Evolutionary conservation across 2,329 filamentous ascomycete genomes (phyloP), one percentile per base, ranked within the genome.

Genomic region (Pseudogymnoascus sp.): DNA sequence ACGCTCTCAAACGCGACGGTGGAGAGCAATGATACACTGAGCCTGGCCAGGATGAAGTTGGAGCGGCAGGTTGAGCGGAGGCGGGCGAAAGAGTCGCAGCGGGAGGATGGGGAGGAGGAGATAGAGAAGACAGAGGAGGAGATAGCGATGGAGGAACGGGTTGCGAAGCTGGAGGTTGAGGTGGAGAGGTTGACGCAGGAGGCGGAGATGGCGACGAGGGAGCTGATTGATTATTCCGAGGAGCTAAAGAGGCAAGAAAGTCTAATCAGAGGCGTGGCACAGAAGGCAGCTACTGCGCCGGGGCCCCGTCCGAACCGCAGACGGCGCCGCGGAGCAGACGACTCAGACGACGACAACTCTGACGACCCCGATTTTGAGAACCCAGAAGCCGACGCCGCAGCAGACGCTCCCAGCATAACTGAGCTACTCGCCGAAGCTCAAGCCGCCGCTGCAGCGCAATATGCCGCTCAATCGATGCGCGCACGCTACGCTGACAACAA

Each of bases 401-500:
- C 63, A 16, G 68, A 71, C 26, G 65, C 70, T 19, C 62, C 72
- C 44, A 75, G 77, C 59, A 72, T 75, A 4, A 70, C 72, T 47
- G 72, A 72, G 33, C 68, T 74, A 33, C 65, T 80, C 3, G 71
- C 73, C 13, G 70, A 73, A n/a, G 72, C 72, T 3, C 68, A 77
- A 59, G 67, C 68, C 7, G 72, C 76, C 42, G 70, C 75, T 53
- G 64, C 64, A 8, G 68, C 64, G 6, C 65, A 73, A 53, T 81
- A 79, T 72, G 68, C 72, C 26, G 66, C 68, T 1, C 68, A 75
- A 63, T 76, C 74, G 1, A 72, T 80, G 68, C 75, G 73, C 6
- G 69, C 65, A 14, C 76, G 82, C 63, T 90, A 89, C 70, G 78
- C 82, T 4, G 75, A 77, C 7, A 79, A 88, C 69, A 84, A 86